These are phyloP conservation scores for Tricladium varicosporioides DNA, from an alignment of 2,329 filamentous ascomycete species.

Conservation along the genomic window DNA sequence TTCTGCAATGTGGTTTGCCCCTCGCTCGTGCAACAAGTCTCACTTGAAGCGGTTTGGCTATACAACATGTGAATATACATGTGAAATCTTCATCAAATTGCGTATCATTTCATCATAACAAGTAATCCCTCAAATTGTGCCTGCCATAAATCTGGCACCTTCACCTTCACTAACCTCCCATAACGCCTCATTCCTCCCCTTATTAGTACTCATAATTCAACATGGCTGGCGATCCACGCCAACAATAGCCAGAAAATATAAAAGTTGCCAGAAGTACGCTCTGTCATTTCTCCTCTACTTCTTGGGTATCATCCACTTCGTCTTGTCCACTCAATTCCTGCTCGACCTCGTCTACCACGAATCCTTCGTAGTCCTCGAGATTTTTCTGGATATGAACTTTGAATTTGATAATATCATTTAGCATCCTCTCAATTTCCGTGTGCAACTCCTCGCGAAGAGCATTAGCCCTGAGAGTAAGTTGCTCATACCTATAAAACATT, in stretches of 20 bases:
- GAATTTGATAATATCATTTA: slow-evolving; percentile 97
- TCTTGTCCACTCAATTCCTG: slow-evolving; percentile 69
- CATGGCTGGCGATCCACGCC: slow-evolving; percentile 8
- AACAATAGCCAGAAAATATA: slow-evolving; percentile 5
- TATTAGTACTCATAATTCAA: neutral
- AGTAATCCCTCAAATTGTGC: neutral
- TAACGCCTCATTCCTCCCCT: neutral
- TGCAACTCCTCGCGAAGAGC: slow-evolving; percentile 94
- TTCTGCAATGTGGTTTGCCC: no score
- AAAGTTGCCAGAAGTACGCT: neutral
- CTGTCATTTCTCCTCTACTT: slow-evolving; percentile 41
- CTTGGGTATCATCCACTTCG: slow-evolving; percentile 50
- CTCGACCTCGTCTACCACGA: slow-evolving; percentile 92
- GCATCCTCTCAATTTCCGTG: slow-evolving; percentile 90
- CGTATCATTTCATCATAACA: slow-evolving; percentile 3
- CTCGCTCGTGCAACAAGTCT: no score
- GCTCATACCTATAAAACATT: slow-evolving; percentile 68
- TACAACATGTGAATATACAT: no score
- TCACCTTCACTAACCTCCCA: neutral
- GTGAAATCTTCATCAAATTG: no score
- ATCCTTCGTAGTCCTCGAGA: slow-evolving; percentile 90
- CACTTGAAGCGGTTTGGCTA: no score
- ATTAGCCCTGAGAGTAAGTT: slow-evolving; percentile 80
- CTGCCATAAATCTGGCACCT: neutral
- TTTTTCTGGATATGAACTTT: slow-evolving; percentile 95